These are phyloP conservation scores for Orbilia ellipsospora DNA, from an alignment of 2,329 filamentous ascomycete genomes.

Conservation along the genomic window DNA sequence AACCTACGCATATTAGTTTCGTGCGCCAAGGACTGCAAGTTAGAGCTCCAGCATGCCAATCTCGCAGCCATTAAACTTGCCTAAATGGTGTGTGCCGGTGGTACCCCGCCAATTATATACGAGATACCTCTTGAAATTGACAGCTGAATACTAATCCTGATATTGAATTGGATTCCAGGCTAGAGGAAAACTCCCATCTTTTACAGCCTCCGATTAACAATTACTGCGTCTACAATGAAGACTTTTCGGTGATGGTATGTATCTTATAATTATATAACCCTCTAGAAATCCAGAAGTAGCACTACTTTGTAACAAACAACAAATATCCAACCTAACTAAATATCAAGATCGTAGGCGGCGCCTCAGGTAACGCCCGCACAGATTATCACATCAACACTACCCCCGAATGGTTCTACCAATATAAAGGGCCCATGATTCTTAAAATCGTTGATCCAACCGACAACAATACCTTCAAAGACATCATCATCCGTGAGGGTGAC, in stretches of 20 bases:
- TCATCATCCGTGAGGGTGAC: conserved; percentile 90
- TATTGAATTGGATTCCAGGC: conserved; percentile 68
- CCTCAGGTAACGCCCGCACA: conserved; percentile 80
- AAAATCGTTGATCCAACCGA: conserved; percentile 79
- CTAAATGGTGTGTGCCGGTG: conserved; percentile 62
- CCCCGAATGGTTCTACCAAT: conserved; percentile 97
- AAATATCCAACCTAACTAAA: neutral
- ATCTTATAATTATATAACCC: neutral
- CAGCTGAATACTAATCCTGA: too few relatives aligned
- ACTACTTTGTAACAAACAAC: neutral
- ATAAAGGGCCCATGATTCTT: conserved; percentile 91
- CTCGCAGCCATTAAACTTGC: conserved; percentile 63
- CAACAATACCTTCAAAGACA: conserved; percentile 76
- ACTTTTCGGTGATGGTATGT: conserved; percentile 81
- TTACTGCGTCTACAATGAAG: conserved; percentile 91
- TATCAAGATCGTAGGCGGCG: conserved; percentile 84
- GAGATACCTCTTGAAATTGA: conserved; percentile 6
- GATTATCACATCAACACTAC: conserved; percentile 99
- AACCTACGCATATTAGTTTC: too few relatives aligned
- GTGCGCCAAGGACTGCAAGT: too few relatives aligned
- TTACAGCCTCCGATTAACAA: conserved; percentile 96
- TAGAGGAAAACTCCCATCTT: conserved; percentile 89
- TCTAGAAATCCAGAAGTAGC: conserved; percentile 45
- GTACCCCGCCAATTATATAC: neutral
- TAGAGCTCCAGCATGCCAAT: conserved; percentile 39